Base-by-base conservation (phyloP, 805 yeast genomes). In the Schwanniomyces vanrijiae region DNA sequence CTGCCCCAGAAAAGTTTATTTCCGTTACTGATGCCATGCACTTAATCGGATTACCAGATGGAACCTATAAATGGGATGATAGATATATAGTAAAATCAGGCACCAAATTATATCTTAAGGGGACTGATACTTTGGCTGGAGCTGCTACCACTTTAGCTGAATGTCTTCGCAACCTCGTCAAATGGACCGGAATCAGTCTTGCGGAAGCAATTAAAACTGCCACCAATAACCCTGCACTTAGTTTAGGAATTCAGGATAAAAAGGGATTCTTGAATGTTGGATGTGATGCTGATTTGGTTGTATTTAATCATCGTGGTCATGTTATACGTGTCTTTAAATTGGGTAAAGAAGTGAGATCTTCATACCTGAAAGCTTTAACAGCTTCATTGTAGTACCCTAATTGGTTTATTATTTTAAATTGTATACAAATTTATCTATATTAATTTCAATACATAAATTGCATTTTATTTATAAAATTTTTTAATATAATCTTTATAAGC, bases 21-120 rank as follows among this genome's bases (percentile, higher is more conserved):
- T 64, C 81, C 50, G 82, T 78, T 13, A 81, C 86, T 2, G 86
- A 81, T 56, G 83, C 85, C 43, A 80, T 80, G 77, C 74, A 72
- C 55, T 69, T 78, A 55, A 71, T 80, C 52, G 86, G 86, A 1
- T 68, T 79, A 53, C 73, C 77, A 2, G 82, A 80, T 52, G 86
- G 86, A n/a, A 61, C 66, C 19, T 81, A 81, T 58, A 63, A 66
- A 51, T 80, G 84, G 82, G 76, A 69, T 47, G 66, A 69, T 45
- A 78, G 77, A 62, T 60, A 56, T 42, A 73, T 81, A 19, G 75
- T 65, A 28, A 81, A 81, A 58, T 64, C 64, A 18, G 84, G 81
- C n/a, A 59, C 69, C 37, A 60, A 66, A 38, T 65, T 80, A 50
- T 68, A 68, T 44, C 68, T 81, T 51, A 68, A 79, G 57, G 82